phyloP scores from a whole-genome alignment of 768 basidiomycete species.

The Xerocomellus intermedius region DNA sequence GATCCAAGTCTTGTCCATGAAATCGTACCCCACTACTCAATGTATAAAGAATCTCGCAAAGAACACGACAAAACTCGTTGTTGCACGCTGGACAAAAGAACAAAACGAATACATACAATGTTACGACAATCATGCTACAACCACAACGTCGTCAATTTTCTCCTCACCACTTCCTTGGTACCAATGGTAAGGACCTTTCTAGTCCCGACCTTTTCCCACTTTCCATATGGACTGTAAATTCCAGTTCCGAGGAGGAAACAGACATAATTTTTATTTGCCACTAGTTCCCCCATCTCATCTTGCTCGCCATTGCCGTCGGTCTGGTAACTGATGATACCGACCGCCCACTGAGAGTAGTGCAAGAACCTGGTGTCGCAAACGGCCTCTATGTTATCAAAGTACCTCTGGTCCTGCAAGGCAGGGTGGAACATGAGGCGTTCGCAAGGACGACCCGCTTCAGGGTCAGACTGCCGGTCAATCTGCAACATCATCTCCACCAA shows the following conservation, averaged over 20 bases:
- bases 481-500: conserved; percentile 9
- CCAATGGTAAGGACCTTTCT: conserved; percentile 1
- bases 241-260: conserved; percentile 7
- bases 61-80: neutral
- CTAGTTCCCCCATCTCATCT: neutral
- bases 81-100: neutral
- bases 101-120: neutral
- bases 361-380: conserved; percentile 4
- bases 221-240: conserved; percentile 5
- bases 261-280: neutral
- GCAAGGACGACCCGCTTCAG: neutral
- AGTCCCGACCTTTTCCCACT: conserved; percentile 8
- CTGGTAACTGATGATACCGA: conserved; percentile 8
- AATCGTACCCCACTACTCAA: too few relatives aligned
- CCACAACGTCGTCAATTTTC: neutral
- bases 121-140: neutral
- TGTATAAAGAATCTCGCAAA: neutral
- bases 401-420: neutral
- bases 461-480: neutral
- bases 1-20: too few relatives aligned
- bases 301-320: neutral
- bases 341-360: conserved; percentile 4
- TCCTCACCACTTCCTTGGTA: conserved; percentile 5
- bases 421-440: neutral
- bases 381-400: neutral